A percentile compares a stretch with the other conserved stretches of the same genome.
Conservation (phyloP, 352 stramenopile species). For the Lagenidium giganteum region DNA sequence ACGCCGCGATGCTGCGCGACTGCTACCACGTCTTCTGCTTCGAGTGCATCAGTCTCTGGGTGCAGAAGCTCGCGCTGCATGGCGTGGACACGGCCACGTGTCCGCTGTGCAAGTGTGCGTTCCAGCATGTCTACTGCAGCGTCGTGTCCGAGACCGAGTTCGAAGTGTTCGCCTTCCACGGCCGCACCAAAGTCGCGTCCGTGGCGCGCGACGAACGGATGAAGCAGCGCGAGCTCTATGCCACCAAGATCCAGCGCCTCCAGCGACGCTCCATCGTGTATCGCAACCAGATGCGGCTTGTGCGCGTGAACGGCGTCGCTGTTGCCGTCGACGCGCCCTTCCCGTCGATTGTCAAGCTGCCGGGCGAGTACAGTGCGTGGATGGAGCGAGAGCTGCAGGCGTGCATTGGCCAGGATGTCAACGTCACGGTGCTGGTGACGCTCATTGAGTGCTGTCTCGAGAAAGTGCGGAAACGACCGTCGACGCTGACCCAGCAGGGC, state of each 20-base stretch:
- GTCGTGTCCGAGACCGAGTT: constrained; percentile 64
- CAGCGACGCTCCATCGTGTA: constrained; percentile 57
- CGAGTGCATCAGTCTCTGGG: constrained; percentile 61
- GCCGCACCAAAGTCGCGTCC: too few species aligned
- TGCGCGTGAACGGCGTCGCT: constrained; percentile 31
- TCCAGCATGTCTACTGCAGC: constrained; percentile 50
- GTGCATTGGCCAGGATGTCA: constrained; percentile 60
- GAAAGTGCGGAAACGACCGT: too few species aligned
- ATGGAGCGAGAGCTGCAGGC: constrained; percentile 53
- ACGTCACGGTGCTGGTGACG: constrained; percentile 59
- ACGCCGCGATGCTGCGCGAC: constrained; percentile 46
- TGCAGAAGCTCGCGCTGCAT: constrained; percentile 46
- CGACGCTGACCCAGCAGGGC: constrained; percentile 25
- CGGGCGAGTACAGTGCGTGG: constrained; percentile 55
- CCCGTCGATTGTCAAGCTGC: constrained; percentile 42
- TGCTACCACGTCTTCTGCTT: constrained; percentile 78
- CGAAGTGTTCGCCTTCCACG: constrained; percentile 44
- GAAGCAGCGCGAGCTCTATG: too few species aligned
- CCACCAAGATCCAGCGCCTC: constrained; percentile 12
- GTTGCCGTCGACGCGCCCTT: constrained; percentile 10
- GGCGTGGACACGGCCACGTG: constrained; percentile 46
- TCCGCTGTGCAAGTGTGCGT: constrained; percentile 63
- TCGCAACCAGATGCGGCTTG: constrained; percentile 37
- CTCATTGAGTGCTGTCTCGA: constrained; percentile 63
- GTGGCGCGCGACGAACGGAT: too few species aligned